Evolutionary conservation across 176 grass and related monocot genomes (phyloP), one percentile per base, ranked within the genome.

Genomic region (Metroxylon sagu): DNA sequence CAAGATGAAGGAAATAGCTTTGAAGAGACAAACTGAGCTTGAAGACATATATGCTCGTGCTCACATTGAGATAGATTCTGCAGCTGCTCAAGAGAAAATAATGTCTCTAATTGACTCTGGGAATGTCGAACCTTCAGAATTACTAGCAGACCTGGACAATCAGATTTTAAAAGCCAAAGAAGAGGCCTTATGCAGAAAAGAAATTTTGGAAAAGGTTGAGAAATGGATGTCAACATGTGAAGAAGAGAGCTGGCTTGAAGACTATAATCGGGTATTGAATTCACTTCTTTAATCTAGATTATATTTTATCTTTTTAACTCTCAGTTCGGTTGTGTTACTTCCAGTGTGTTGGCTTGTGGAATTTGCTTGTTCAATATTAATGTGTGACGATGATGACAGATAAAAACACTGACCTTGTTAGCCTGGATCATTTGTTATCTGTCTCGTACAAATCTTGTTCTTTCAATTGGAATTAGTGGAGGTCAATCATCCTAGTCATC

Each of bases 181-280:
- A 66, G 92, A 85, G 72, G 84, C 84, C 7, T 56, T 79, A 64
- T 88, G 84, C 63, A 79, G 92, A 69, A 97, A 91, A 61, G 92
- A 97, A 50, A 97, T 97, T 72, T 57, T 97, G 56, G 92, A 97
- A 63, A 91, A 84, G 68, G 75, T 97, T 71, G 81, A 88, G 53
- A 88, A 73, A 70, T 97, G 86, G 86, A 82, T 97, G 78, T 64
- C 66, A 77, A 83, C 87, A 52, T 97, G 92, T 70, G 92, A 97
- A 75, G 92, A 97, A 71, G 92, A 97, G 72, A 97, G 78, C 75
- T 97, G 92, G 92, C 86, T 91, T 82, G 87, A 97, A 70, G 87
- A 97, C 75, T 97, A 88, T 54, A 91, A 69, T 59, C 75, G 71
- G 92, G 92, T 97, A 83, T 14, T 49, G 57, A 14, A 15, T 8